Evolutionary conservation across 345 rosid species (phyloP).

Genomic region (Erysimum cheiranthoides): DNA sequence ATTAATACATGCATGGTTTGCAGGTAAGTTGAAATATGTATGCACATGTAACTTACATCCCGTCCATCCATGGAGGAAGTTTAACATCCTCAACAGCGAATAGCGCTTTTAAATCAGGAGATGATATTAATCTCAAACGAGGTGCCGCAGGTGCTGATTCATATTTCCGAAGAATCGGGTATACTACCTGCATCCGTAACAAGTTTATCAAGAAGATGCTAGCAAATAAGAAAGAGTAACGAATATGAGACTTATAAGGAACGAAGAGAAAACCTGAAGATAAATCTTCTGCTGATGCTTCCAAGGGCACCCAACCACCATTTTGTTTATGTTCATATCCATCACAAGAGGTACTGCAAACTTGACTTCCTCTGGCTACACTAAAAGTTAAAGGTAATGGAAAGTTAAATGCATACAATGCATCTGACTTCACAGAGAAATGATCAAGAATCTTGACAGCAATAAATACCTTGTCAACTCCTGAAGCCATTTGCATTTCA

Average conservation of each 20-base stretch:
- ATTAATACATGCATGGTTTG: constrained; percentile 3
- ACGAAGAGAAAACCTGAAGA: constrained; percentile 70
- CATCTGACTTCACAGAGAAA: constrained; percentile 11
- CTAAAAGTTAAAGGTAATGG: constrained; percentile 63
- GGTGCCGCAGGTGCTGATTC: constrained; percentile 75
- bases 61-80: constrained; percentile 91
- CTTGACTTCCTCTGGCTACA: constrained; percentile 93
- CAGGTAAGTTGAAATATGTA: constrained; percentile 20
- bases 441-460: constrained; percentile 24
- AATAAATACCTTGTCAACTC: constrained; percentile 81
- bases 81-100: constrained; percentile 87
- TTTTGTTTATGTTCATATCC: constrained; percentile 78
- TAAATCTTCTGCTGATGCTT: constrained; percentile 83
- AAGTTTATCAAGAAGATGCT: constrained; percentile 14
- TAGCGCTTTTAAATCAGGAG: constrained; percentile 69
- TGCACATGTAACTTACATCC: constrained; percentile 64
- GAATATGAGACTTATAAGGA: constrained; percentile 5
- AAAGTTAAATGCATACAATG: constrained; percentile 31
- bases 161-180: constrained; percentile 80
- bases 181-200: constrained; percentile 64
- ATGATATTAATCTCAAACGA: constrained; percentile 75
- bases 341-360: constrained; percentile 87
- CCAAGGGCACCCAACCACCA: constrained; percentile 91
- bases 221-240: not conserved
- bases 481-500: constrained; percentile 84